A percentile compares a stretch with the other conserved stretches of the same genome.
Conservation (phyloP, 768 basidiomycete genomes). For the Paxillus involutus region DNA sequence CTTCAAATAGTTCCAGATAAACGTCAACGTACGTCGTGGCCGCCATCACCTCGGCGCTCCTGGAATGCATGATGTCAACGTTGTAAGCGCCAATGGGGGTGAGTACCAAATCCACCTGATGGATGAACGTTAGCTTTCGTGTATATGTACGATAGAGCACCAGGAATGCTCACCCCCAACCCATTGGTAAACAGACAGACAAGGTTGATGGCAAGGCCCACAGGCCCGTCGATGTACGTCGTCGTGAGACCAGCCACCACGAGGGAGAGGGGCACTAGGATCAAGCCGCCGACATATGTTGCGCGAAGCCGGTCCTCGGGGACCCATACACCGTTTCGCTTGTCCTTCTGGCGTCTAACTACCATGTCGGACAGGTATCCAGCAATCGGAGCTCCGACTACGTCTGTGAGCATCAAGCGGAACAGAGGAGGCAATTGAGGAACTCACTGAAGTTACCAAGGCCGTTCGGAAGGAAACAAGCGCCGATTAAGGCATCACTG, state of each 20-base stretch:
- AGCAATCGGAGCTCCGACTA: constrained; percentile 61
- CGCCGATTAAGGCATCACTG: constrained; percentile 22
- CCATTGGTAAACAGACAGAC: constrained; percentile 63
- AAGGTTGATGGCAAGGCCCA: constrained; percentile 52
- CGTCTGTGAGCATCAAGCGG: background rate
- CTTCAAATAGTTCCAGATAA: background rate
- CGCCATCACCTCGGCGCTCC: constrained; percentile 65
- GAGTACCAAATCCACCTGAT: constrained; percentile 56
- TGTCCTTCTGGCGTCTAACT: constrained; percentile 46
- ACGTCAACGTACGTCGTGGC: constrained; percentile 46
- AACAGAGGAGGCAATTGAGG: background rate
- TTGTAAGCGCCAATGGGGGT: constrained; percentile 55
- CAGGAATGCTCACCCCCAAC: constrained; percentile 48
- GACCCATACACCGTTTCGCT: constrained; percentile 56
- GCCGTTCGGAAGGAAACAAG: constrained; percentile 25
- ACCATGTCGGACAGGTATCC: constrained; percentile 59
- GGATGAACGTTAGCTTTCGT: background rate
- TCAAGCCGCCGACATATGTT: constrained; percentile 42
- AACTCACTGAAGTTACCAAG: constrained; percentile 26
- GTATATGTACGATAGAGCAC: background rate
- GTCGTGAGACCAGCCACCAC: constrained; percentile 49
- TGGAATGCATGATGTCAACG: constrained; percentile 58
- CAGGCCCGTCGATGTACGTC: constrained; percentile 45
- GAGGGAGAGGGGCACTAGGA: constrained; percentile 55
- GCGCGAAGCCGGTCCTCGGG: constrained; percentile 70